Percentiles rank a stretch among this genome's conserved stretches.
Conservation (phyloP, 768 basidiomycete genomes). For the Calocybe indica region DNA sequence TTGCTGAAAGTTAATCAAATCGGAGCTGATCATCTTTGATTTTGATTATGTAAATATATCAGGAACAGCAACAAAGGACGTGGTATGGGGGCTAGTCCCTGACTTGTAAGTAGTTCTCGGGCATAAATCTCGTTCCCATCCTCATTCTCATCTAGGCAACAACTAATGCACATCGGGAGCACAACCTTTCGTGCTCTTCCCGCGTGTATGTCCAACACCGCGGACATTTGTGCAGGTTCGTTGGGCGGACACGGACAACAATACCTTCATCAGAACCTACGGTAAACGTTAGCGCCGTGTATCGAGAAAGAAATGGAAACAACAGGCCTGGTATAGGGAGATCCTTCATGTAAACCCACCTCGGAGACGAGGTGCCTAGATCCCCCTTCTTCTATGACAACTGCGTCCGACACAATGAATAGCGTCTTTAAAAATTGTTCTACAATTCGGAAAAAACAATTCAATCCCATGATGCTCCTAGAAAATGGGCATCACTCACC, state of each 20-base stretch:
- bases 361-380: constrained; percentile 28
- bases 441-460: constrained; percentile 18
- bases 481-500: constrained; percentile 26
- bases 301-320: neutral
- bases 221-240: constrained; percentile 69
- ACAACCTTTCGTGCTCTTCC: constrained; percentile 43
- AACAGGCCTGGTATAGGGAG: constrained; percentile 39
- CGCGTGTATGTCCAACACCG: constrained; percentile 85
- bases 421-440: constrained; percentile 63
- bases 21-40: too few species aligned
- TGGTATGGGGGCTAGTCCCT: too few species aligned
- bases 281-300: constrained; percentile 8
- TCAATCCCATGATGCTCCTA: neutral
- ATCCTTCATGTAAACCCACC: constrained; percentile 45
- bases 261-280: constrained; percentile 26
- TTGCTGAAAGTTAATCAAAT: too few species aligned
- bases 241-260: constrained; percentile 54
- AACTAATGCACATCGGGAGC: constrained; percentile 51
- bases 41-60: too few species aligned
- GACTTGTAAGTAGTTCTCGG: too few species aligned
- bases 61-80: too few species aligned
- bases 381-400: constrained; percentile 40
- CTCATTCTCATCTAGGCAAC: constrained; percentile 3
- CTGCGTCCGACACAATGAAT: constrained; percentile 76
- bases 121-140: too few species aligned